phyloP scores from a whole-genome alignment of 495 filamentous ascomycete genomes.

The Aspergillus mulundensis region DNA sequence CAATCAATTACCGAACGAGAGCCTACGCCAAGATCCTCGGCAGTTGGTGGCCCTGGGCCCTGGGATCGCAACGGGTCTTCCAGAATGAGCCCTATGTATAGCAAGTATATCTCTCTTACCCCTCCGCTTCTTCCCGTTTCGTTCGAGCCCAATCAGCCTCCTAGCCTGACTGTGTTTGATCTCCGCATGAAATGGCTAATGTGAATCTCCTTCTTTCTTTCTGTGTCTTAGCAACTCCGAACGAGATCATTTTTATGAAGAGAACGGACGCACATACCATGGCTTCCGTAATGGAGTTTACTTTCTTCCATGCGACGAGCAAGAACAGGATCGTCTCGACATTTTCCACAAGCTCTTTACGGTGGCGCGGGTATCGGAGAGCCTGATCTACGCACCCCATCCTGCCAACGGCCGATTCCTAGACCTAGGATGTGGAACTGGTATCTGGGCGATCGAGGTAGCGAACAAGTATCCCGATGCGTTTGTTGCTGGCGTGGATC shows the following conservation, averaged over 20 bases:
- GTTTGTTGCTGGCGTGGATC: constrained; percentile 69
- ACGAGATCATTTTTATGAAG: constrained; percentile 30
- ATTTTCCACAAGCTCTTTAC: constrained; percentile 73
- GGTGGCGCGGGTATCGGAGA: constrained; percentile 57
- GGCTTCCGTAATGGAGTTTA: constrained; percentile 47
- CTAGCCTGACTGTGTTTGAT: background rate
- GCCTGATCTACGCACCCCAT: constrained; percentile 49
- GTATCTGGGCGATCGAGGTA: constrained; percentile 89
- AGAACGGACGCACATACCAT: constrained; percentile 50
- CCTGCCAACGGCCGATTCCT: constrained; percentile 55
- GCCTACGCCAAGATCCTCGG: constrained; percentile 22
- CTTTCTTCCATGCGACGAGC: constrained; percentile 51
- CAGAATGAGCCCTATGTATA: constrained; percentile 17
- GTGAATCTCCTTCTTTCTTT: background rate
- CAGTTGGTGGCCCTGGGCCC: constrained; percentile 19
- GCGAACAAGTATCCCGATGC: constrained; percentile 61
- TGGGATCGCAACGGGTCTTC: constrained; percentile 35
- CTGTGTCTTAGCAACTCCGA: constrained; percentile 30
- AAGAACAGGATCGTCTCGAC: constrained; percentile 72
- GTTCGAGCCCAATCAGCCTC: background rate
- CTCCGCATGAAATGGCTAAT: constrained; percentile 16
- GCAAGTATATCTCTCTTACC: constrained; percentile 34
- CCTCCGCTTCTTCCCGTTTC: background rate
- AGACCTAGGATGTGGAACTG: constrained; percentile 84
- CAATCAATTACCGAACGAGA: constrained; percentile 38